phyloP scores from a whole-genome alignment of 1,284 basidiomycete genomes.

The Irpex sp. region DNA sequence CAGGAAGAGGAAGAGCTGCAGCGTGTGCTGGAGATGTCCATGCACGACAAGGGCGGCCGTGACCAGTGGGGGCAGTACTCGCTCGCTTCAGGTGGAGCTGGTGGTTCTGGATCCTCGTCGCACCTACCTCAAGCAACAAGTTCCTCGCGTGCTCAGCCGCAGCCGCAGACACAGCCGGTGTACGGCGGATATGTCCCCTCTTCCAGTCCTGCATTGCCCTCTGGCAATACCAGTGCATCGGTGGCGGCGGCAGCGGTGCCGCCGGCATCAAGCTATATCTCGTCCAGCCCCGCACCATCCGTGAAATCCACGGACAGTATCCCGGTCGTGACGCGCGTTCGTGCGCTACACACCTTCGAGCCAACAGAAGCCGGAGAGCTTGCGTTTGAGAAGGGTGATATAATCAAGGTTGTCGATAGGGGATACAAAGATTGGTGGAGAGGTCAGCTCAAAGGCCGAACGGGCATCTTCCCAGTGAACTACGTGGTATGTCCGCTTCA shows the following conservation, averaged over 20 bases:
- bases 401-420: constrained; percentile 94
- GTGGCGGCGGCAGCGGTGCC: constrained; percentile 9
- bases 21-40: constrained; percentile 84
- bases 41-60: constrained; percentile 84
- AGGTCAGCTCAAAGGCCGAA: constrained; percentile 88
- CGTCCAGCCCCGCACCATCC: constrained; percentile 25
- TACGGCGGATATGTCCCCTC: constrained; percentile 32
- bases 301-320: constrained; percentile 30
- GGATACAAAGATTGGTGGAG: constrained; percentile 99
- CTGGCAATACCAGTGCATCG: constrained; percentile 25
- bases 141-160: constrained; percentile 14
- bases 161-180: constrained; percentile 18
- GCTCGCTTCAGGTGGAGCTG: constrained; percentile 34
- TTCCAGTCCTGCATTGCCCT: constrained; percentile 24
- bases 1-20: constrained; percentile 92
- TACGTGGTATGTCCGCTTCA: constrained; percentile 68
- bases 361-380: constrained; percentile 91
- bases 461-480: constrained; percentile 98
- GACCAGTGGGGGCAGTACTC: constrained; percentile 44
- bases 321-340: constrained; percentile 74
- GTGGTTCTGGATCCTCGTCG: constrained; percentile 33
- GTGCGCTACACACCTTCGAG: constrained; percentile 89
- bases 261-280: constrained; percentile 16
- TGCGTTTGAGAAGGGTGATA: constrained; percentile 89
- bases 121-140: constrained; percentile 21